phyloP scores from a whole-genome alignment of 345 rosid species.

The Anastatica hierochuntica region DNA sequence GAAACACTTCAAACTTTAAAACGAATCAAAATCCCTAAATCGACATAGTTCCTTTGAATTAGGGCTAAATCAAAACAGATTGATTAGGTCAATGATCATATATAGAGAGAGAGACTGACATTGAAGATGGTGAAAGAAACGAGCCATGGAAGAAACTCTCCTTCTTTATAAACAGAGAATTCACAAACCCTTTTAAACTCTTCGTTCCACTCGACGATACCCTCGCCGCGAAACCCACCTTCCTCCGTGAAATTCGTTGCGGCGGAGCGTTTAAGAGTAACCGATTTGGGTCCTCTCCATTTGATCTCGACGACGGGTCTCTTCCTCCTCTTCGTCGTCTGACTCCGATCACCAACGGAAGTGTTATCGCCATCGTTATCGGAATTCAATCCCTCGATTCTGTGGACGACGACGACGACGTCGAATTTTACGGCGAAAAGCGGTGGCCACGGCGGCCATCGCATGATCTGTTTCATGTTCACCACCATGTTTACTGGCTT shows the following conservation, averaged over 20 bases:
- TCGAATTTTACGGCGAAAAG: slow-evolving; percentile 38
- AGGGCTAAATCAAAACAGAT: not conserved
- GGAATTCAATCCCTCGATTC: slow-evolving; percentile 30
- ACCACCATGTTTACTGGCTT: slow-evolving; percentile 22
- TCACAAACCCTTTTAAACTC: slow-evolving; percentile 41
- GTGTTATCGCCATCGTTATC: slow-evolving; percentile 7
- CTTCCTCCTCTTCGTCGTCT: slow-evolving; percentile 16
- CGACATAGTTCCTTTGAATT: not conserved
- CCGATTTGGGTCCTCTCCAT: slow-evolving; percentile 45
- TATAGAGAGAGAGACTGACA: slow-evolving; percentile 28
- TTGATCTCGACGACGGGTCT: slow-evolving; percentile 46
- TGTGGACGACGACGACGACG: slow-evolving; percentile 26
- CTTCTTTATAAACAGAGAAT: slow-evolving; percentile 40
- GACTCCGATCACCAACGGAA: slow-evolving; percentile 5
- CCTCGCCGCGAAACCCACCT: slow-evolving; percentile 36
- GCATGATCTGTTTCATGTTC: slow-evolving; percentile 41
- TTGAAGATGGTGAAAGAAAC: slow-evolving; percentile 38
- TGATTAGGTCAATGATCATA: not conserved
- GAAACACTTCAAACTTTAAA: not conserved
- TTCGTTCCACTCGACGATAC: slow-evolving; percentile 53
- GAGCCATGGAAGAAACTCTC: slow-evolving; percentile 39
- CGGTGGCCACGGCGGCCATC: slow-evolving; percentile 50
- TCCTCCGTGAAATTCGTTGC: slow-evolving; percentile 36
- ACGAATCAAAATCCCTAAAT: not conserved
- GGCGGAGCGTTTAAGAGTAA: slow-evolving; percentile 28